These are phyloP conservation scores for Pyrenophora seminiperda DNA, from an alignment of 2,329 filamentous ascomycete genomes.

Conservation along the genomic window DNA sequence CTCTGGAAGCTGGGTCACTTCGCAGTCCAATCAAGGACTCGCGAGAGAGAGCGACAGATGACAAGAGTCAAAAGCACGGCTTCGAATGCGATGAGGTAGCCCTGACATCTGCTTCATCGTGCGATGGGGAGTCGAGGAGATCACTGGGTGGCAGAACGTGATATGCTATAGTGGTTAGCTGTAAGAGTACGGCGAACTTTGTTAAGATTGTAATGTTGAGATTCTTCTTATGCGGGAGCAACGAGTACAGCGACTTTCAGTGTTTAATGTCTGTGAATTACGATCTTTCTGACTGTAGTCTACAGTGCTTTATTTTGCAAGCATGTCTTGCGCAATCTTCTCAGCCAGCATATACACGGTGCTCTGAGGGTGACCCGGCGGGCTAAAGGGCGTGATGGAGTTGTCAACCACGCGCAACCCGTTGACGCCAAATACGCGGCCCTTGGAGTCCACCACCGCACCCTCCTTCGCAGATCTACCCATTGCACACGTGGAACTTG, in stretches of 20 bases:
- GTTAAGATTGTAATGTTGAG: too few species aligned
- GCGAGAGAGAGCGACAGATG: background rate
- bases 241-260: too few species aligned
- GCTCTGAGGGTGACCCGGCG: constrained; percentile 44
- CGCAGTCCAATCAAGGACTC: background rate
- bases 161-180: too few species aligned
- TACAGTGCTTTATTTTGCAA: background rate
- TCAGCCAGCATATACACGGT: constrained; percentile 29
- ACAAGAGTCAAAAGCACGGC: background rate
- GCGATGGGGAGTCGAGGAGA: background rate
- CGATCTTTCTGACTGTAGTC: too few species aligned
- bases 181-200: too few species aligned
- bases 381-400: constrained; percentile 38
- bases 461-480: constrained; percentile 31
- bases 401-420: constrained; percentile 45
- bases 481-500: constrained; percentile 33
- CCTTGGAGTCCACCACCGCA: constrained; percentile 45
- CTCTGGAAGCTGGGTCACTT: background rate
- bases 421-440: constrained; percentile 43
- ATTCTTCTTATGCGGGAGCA: too few species aligned
- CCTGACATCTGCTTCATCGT: background rate
- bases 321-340: constrained; percentile 22
- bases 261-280: too few species aligned
- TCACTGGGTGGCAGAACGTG: background rate
- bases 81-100: background rate